Conservation (phyloP, 257 asterid genomes). For the Lycium ferocissimum region DNA sequence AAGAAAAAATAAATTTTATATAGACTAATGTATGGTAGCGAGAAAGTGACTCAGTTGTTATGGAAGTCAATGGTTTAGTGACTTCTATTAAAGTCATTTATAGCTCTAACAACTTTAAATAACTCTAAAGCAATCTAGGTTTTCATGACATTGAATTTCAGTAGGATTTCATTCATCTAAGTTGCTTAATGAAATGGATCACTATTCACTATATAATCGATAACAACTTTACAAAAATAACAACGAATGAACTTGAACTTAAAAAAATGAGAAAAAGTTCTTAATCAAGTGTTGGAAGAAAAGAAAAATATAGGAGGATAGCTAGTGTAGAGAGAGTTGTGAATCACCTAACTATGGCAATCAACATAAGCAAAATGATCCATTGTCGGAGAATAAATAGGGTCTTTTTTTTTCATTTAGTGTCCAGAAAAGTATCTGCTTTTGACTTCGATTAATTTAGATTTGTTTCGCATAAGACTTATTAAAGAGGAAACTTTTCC, state of each 20-base stretch:
- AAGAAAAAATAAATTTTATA: no score
- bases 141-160: neutral
- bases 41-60: neutral
- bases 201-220: neutral
- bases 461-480: no score
- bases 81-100: neutral
- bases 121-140: neutral
- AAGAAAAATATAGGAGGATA: neutral
- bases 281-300: neutral
- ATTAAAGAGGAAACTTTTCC: no score
- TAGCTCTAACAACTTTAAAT: neutral
- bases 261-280: neutral
- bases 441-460: no score
- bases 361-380: neutral
- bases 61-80: neutral
- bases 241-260: neutral
- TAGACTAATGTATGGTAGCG: neutral
- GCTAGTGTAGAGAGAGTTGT: neutral
- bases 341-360: neutral
- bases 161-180: neutral
- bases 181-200: neutral
- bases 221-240: neutral
- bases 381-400: neutral
- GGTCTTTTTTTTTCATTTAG: no score
- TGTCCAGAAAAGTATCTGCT: no score